Conservation (phyloP, 1,284 basidiomycete species). For the Malassezia yamatoensis region DNA sequence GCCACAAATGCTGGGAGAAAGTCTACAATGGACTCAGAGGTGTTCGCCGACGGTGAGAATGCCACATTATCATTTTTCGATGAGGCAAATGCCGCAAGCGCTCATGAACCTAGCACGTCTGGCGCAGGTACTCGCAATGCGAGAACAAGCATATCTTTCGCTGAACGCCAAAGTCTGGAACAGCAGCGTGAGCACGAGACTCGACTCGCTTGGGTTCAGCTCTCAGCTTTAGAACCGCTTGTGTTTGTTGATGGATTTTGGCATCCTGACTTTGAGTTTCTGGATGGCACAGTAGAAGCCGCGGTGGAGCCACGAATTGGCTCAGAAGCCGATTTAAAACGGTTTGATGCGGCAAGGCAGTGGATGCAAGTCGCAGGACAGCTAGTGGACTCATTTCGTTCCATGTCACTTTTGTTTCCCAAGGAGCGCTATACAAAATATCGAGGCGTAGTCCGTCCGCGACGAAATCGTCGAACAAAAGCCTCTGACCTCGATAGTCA, state of each 20-base stretch:
- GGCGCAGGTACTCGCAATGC: conserved; percentile 6
- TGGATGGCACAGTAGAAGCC: conserved; percentile 18
- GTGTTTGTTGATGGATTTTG: conserved; percentile 38
- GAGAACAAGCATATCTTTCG: conserved; percentile 7
- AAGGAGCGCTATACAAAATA: conserved; percentile 53
- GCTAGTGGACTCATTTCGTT: conserved; percentile 74
- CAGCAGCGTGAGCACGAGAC: conserved; percentile 40
- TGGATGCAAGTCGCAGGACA: conserved; percentile 78
- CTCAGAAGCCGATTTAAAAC: conserved; percentile 20
- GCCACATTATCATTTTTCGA: conserved; percentile 31
- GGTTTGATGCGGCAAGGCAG: conserved; percentile 49
- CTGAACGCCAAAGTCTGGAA: conserved; percentile 24
- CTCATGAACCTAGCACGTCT: no score
- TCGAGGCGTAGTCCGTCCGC: conserved; percentile 14
- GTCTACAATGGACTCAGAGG: background rate
- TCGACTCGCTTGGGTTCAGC: conserved; percentile 26
- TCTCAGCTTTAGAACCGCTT: conserved; percentile 27
- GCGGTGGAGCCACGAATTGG: conserved; percentile 7
- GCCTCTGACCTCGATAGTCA: conserved; percentile 42
- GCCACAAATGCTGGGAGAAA: background rate
- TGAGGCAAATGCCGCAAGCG: conserved; percentile 18
- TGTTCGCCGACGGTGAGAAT: background rate
- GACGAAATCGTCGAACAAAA: conserved; percentile 7
- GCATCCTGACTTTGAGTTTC: conserved; percentile 30
- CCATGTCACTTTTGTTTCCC: conserved; percentile 71